Conservation (phyloP, 305 asterid species). For the Lippia alba region DNA sequence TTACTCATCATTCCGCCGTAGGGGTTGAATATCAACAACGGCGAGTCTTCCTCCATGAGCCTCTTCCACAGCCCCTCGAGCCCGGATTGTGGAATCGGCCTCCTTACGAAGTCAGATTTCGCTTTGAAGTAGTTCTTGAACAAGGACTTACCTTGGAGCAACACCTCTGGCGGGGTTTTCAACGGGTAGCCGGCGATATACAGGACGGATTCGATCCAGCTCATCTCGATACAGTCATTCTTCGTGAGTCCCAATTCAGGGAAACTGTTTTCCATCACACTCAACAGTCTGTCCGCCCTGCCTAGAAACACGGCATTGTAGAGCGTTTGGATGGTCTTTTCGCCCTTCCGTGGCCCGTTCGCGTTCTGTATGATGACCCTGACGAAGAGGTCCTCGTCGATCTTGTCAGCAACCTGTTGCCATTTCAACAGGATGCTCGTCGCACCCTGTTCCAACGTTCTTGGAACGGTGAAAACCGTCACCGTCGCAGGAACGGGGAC, state of each 20-base stretch:
- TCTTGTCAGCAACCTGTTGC: conserved; percentile 67
- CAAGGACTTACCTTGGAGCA: conserved; percentile 71
- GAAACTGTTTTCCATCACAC: conserved; percentile 49
- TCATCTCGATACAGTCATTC: conserved; percentile 66
- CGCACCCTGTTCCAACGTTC: conserved; percentile 56
- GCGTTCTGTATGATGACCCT: conserved; percentile 58
- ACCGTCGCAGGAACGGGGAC: conserved; percentile 71
- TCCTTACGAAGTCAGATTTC: conserved; percentile 64
- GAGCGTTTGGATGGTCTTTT: conserved; percentile 47
- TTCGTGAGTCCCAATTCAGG: conserved; percentile 66
- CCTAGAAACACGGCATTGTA: conserved; percentile 77
- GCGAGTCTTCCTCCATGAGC: conserved; percentile 58
- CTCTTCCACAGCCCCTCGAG: conserved; percentile 69
- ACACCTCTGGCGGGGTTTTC: conserved; percentile 60
- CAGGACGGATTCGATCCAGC: conserved; percentile 76
- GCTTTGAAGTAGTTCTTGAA: conserved; percentile 84
- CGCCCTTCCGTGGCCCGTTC: conserved; percentile 40
- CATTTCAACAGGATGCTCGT: conserved; percentile 60
- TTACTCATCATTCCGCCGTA: conserved; percentile 79
- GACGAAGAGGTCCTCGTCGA: conserved; percentile 74
- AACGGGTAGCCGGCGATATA: conserved; percentile 65
- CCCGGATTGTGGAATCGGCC: conserved; percentile 59
- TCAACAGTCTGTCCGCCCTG: conserved; percentile 47
- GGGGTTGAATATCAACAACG: conserved; percentile 61
- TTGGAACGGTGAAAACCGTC: conserved; percentile 72